Evolutionary conservation across 192 early-diverging fungal species (phyloP).

Genomic region (Oehlia diaphana): DNA sequence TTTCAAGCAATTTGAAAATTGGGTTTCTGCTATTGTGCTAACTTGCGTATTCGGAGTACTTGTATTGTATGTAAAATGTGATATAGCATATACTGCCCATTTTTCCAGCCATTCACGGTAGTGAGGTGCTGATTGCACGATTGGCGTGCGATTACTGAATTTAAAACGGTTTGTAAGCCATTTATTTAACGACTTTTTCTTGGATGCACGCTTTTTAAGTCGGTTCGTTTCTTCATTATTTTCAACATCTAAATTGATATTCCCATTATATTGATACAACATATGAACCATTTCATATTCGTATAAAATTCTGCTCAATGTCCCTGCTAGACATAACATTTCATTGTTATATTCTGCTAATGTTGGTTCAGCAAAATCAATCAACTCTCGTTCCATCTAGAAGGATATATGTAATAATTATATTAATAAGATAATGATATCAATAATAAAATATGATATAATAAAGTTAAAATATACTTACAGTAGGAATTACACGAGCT

Average conservation of each 20-base stretch:
- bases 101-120: slow-evolving; percentile 33
- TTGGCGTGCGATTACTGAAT: no score
- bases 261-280: slow-evolving; percentile 41
- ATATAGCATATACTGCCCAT: slow-evolving; percentile 64
- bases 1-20: slow-evolving; percentile 56
- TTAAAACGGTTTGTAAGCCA: background rate
- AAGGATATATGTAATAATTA: no score
- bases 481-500: slow-evolving; percentile 86
- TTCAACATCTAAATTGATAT: no score
- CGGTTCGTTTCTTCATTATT: no score
- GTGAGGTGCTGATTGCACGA: no score
- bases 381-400: slow-evolving; percentile 69
- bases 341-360: slow-evolving; percentile 83
- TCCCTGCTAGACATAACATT: slow-evolving; percentile 67
- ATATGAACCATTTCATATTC: slow-evolving; percentile 74
- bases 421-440: no score
- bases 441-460: no score
- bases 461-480: background rate
- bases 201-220: no score
- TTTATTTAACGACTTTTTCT: background rate
- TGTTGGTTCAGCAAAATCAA: slow-evolving; percentile 87
- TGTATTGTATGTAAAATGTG: slow-evolving; percentile 61
- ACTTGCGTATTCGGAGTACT: slow-evolving; percentile 75
- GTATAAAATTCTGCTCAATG: slow-evolving; percentile 71
- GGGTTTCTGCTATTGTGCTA: slow-evolving; percentile 55